A percentile compares a stretch with the other conserved stretches of the same genome.
phyloP scores from a whole-genome alignment of 495 filamentous ascomycete species.

The Xylaria cubensis region DNA sequence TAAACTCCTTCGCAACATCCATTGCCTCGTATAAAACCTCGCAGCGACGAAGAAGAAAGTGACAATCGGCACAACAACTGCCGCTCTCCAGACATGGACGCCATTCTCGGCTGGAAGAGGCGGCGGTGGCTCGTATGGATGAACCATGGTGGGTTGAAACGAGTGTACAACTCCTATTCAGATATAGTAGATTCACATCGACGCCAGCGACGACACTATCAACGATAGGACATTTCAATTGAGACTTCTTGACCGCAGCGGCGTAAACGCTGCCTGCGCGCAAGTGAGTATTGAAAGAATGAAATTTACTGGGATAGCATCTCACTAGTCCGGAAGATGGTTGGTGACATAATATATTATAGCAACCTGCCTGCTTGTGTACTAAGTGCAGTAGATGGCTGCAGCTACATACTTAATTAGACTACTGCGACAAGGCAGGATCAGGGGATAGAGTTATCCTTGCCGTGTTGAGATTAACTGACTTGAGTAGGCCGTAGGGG shows the following conservation, averaged over 20 bases:
- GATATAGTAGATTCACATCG: constrained; percentile 17
- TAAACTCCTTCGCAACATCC: constrained; percentile 31
- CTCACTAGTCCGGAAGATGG: not conserved
- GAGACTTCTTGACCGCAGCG: not conserved
- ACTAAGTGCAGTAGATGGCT: not conserved
- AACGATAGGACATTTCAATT: constrained; percentile 1
- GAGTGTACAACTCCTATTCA: constrained; percentile 21
- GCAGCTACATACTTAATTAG: not conserved
- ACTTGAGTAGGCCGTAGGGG: not conserved
- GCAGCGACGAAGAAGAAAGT: constrained; percentile 39
- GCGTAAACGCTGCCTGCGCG: constrained; percentile 23
- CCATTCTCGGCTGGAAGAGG: constrained; percentile 42
- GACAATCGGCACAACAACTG: constrained; percentile 40
- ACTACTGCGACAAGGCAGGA: not conserved
- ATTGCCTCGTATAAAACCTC: constrained; percentile 39
- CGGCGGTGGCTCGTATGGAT: constrained; percentile 26
- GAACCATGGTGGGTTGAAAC: constrained; percentile 27
- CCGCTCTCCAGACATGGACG: constrained; percentile 40
- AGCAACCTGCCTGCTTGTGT: not conserved
- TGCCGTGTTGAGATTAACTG: constrained; percentile 11
- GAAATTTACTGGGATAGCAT: not conserved
- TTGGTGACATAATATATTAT: constrained; percentile 9
- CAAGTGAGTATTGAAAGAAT: not conserved
- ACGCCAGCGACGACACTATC: constrained; percentile 22
- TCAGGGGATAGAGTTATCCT: constrained; percentile 10